A percentile compares a stretch with the other conserved stretches of the same genome.
These are phyloP conservation scores for Elsinoe batatas DNA, from an alignment of 2,329 filamentous ascomycete species.

Conservation along the genomic window DNA sequence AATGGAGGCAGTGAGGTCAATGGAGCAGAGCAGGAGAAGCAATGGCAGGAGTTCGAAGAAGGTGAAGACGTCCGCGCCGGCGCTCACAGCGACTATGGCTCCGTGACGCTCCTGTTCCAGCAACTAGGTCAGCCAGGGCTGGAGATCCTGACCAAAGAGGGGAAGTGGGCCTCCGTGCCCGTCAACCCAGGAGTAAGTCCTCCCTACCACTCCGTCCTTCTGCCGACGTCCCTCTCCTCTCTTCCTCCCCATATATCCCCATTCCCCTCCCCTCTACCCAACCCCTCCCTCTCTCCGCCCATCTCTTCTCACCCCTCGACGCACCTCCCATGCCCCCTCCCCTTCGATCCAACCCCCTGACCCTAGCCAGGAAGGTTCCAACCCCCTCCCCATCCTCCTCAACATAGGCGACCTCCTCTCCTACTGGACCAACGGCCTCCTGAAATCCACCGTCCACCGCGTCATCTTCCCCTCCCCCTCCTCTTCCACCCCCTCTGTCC, in stretches of 20 bases:
- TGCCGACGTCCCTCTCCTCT: not conserved
- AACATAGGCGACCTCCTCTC: slow-evolving; percentile 64
- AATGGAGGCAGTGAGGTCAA: not conserved
- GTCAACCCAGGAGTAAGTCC: slow-evolving; percentile 28
- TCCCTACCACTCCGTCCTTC: not conserved
- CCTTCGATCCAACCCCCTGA: no score
- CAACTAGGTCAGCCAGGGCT: slow-evolving; percentile 75
- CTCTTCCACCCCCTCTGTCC: not conserved
- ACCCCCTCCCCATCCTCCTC: slow-evolving; percentile 50
- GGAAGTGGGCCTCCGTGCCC: slow-evolving; percentile 36
- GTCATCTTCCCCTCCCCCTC: slow-evolving; percentile 54
- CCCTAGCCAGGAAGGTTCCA: not conserved
- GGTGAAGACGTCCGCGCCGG: slow-evolving; percentile 69
- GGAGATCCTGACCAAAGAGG: slow-evolving; percentile 57
- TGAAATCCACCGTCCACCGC: slow-evolving; percentile 80
- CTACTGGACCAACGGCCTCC: slow-evolving; percentile 83
- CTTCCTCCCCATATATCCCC: not conserved
- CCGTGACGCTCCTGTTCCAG: slow-evolving; percentile 67
- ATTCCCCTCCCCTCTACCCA: not conserved
- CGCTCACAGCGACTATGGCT: slow-evolving; percentile 80
- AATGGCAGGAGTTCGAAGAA: slow-evolving; percentile 21
- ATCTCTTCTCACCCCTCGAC: not conserved
- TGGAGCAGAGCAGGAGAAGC: slow-evolving; percentile 16
- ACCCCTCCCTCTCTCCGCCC: not conserved
- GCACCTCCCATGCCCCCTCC: not conserved